These are phyloP conservation scores for Haplosporangium sp. DNA, from an alignment of 371 early-diverging fungal genomes.

Conservation along the genomic window DNA sequence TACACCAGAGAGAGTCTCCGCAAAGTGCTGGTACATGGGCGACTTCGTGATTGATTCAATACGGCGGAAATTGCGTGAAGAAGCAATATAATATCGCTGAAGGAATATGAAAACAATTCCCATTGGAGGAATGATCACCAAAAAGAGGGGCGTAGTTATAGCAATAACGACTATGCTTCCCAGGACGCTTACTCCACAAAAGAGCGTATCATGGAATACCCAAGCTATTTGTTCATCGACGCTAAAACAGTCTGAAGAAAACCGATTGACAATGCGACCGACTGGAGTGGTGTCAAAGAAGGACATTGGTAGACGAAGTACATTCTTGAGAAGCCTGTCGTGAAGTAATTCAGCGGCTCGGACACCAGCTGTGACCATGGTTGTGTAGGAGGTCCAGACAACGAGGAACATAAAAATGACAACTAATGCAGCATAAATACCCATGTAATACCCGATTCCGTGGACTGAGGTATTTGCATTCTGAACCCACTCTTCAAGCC, in stretches of 20 bases:
- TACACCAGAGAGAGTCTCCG: slow-evolving; percentile 62
- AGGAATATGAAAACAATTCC: slow-evolving; percentile 50
- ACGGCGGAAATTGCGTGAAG: slow-evolving; percentile 62
- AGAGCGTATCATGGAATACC: slow-evolving; percentile 62
- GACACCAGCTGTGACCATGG: slow-evolving; percentile 31
- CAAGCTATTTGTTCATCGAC: slow-evolving; percentile 67
- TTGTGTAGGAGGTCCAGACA: slow-evolving; percentile 23
- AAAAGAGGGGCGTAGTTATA: slow-evolving; percentile 49
- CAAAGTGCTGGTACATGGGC: slow-evolving; percentile 61
- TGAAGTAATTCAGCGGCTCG: slow-evolving; percentile 20
- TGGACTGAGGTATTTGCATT: slow-evolving; percentile 30
- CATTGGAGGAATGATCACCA: slow-evolving; percentile 59
- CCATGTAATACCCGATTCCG: slow-evolving; percentile 40
- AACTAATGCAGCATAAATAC: slow-evolving; percentile 31
- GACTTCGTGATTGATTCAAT: slow-evolving; percentile 61
- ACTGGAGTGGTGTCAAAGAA: slow-evolving; percentile 82
- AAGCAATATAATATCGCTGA: slow-evolving; percentile 65
- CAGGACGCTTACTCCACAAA: slow-evolving; percentile 52
- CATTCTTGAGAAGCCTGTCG: slow-evolving; percentile 24
- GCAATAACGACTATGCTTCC: slow-evolving; percentile 48
- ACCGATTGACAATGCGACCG: slow-evolving; percentile 88
- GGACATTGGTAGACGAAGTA: slow-evolving; percentile 72
- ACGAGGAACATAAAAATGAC: slow-evolving; percentile 19
- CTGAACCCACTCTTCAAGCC: slow-evolving; percentile 65
- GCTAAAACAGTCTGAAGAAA: slow-evolving; percentile 80